Base-by-base conservation (phyloP, 805 yeast genomes). In the Starmerella geochares region DNA sequence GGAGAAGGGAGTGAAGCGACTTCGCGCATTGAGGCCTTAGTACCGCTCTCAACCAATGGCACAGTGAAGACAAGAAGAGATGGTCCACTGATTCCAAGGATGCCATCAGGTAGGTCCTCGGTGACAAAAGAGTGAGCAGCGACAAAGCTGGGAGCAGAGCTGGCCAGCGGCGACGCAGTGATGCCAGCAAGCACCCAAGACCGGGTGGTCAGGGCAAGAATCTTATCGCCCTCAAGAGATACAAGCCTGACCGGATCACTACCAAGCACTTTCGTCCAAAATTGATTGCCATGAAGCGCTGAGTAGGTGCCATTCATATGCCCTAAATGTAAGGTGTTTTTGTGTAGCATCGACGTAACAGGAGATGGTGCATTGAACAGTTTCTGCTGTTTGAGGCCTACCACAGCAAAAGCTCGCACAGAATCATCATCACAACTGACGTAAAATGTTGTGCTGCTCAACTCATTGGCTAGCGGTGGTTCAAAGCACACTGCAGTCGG, bases 261-360 rank as follows among this genome's bases (percentile, higher is more conserved):
- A 0, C 97, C 97, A 25, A 86, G 62, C 60, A 82, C 86, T 59
- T 81, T 79, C 16, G 79, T 77, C 58, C 82, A 71, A 1, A 86
- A 23, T 9, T 49, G 50, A 2, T 24, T 52, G 2, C 36, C 47
- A 2, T 32, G 20, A 24, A 36, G 16, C 6, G 10, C 25, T 2
- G 57, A 39, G 2, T 46, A 27, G 7, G 48, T 32, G 0, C 57
- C 57, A 17, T 54, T 49, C 1, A 20, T 1, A 35, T 54, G 57
- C 14, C 55, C 57, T 6, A 47, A 45, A 23, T 33, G 45, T 21
- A 54, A 25, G 6, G 16, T 21, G 9, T 21, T 13, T 5, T 10
- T 21, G 14, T 28, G 23, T 2, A 23, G 16, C 17, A 49, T 20
- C 3, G 53, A 40, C 2, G 47, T 8, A 14, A 43, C 35, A 2